Evolutionary conservation across 2,329 filamentous ascomycete species (phyloP).

Genomic region (Aspergillus pseudoglaucus): DNA sequence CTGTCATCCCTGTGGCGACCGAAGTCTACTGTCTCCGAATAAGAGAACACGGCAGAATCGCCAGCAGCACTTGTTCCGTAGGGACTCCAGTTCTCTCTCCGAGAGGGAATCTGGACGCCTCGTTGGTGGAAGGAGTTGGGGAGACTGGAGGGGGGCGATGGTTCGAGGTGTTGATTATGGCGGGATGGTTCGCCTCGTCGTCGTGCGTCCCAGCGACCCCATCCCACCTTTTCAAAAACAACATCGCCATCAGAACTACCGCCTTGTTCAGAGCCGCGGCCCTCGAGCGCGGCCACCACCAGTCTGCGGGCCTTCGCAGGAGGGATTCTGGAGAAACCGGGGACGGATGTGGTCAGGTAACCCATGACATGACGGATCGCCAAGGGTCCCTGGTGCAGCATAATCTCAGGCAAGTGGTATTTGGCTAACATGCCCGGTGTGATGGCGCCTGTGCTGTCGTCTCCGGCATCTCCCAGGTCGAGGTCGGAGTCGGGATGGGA

Average conservation of each 20-base stretch:
- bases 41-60: slow-evolving; percentile 69
- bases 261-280: slow-evolving; percentile 54
- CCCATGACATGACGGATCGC: slow-evolving; percentile 95
- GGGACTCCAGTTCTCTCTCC: slow-evolving; percentile 32
- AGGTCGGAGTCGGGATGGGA: slow-evolving; percentile 72
- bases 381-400: slow-evolving; percentile 81
- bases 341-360: slow-evolving; percentile 85
- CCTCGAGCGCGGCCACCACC: slow-evolving; percentile 87
- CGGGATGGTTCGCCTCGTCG: slow-evolving; percentile 56
- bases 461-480: slow-evolving; percentile 67
- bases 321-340: slow-evolving; percentile 82
- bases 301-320: slow-evolving; percentile 84
- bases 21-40: slow-evolving; percentile 57
- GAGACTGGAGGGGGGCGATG: slow-evolving; percentile 48
- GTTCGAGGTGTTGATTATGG: slow-evolving; percentile 21
- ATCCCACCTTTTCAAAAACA: slow-evolving; percentile 87
- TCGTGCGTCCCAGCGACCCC: slow-evolving; percentile 91
- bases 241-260: slow-evolving; percentile 52
- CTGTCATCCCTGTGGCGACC: slow-evolving; percentile 50
- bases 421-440: slow-evolving; percentile 79
- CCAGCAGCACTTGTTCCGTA: slow-evolving; percentile 59
- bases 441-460: slow-evolving; percentile 74
- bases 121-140: slow-evolving; percentile 39
- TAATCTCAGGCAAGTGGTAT: slow-evolving; percentile 82
- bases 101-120: slow-evolving; percentile 43